Conservation (phyloP, 163 green algal genomes). For the Prototheca wickerhamii region DNA sequence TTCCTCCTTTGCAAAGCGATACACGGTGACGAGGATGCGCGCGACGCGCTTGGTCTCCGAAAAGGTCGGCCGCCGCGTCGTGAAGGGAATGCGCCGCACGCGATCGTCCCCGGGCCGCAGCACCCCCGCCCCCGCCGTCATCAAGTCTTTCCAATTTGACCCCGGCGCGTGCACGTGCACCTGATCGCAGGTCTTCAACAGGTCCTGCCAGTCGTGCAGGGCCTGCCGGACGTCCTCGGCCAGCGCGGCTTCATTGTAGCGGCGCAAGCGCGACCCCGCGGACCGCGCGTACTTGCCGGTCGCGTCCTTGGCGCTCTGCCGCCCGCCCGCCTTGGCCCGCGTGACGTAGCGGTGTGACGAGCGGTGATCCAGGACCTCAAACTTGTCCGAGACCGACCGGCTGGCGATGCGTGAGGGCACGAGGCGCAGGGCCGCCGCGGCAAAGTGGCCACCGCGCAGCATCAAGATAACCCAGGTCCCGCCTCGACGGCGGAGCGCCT, state of each 20-base stretch:
- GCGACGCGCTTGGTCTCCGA: constrained; percentile 69
- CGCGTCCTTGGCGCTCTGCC: constrained; percentile 80
- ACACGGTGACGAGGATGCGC: constrained; percentile 50
- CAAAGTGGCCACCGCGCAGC: constrained; percentile 78
- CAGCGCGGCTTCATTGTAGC: constrained; percentile 71
- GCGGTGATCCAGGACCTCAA: constrained; percentile 64
- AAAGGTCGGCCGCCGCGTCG: constrained; percentile 77
- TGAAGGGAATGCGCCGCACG: constrained; percentile 71
- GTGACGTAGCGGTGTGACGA: constrained; percentile 82
- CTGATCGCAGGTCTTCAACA: constrained; percentile 42
- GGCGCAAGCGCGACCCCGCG: constrained; percentile 71
- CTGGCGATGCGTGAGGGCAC: constrained; percentile 10
- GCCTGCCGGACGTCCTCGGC: constrained; percentile 30
- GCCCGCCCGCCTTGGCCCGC: constrained; percentile 73
- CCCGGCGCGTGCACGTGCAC: constrained; percentile 63
- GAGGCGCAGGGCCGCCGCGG: constrained; percentile 55
- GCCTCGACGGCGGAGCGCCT: constrained; percentile 19
- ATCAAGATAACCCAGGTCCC: constrained; percentile 69
- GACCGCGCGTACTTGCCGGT: constrained; percentile 74
- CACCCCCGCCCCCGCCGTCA: constrained; percentile 31
- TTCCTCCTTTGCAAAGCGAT: constrained; percentile 15
- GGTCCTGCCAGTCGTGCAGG: constrained; percentile 46
- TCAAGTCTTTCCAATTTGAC: constrained; percentile 25
- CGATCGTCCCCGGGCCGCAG: constrained; percentile 49
- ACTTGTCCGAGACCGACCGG: constrained; percentile 13